Percentiles rank a stretch among this genome's conserved stretches.
Evolutionary conservation across 345 rosid species (phyloP).

Genomic region (Salix caprea): DNA sequence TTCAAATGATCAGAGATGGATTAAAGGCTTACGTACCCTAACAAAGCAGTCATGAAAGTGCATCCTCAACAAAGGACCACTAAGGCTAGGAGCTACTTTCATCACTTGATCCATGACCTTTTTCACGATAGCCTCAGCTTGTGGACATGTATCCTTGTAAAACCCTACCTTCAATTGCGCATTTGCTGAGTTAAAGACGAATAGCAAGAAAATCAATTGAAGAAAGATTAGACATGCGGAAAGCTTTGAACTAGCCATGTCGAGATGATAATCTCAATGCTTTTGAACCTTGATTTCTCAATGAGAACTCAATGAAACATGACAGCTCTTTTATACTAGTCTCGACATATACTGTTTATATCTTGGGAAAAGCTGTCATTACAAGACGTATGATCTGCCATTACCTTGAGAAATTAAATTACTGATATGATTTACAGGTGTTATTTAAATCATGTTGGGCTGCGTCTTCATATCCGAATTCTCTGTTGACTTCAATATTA

Average conservation of each 20-base stretch:
- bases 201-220: constrained; percentile 17
- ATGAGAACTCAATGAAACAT: neutral
- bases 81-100: constrained; percentile 39
- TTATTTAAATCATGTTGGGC: neutral
- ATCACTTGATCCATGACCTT: constrained; percentile 24
- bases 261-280: neutral
- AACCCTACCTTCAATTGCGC: constrained; percentile 55
- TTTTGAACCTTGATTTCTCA: neutral
- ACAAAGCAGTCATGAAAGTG: constrained; percentile 85
- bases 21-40: constrained; percentile 31
- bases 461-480: too few relatives aligned
- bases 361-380: neutral
- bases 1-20: neutral
- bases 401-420: neutral
- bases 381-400: neutral
- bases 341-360: too few relatives aligned
- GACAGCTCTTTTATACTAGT: too few relatives aligned
- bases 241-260: constrained; percentile 34
- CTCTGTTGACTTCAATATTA: too few relatives aligned
- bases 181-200: constrained; percentile 23
- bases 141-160: constrained; percentile 42
- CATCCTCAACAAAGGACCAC: constrained; percentile 63
- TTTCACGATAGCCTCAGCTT: constrained; percentile 47
- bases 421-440: neutral
- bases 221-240: constrained; percentile 20